Base-by-base conservation (phyloP, 2,329 filamentous ascomycete genomes). In the Colletotrichum echinochloae region DNA sequence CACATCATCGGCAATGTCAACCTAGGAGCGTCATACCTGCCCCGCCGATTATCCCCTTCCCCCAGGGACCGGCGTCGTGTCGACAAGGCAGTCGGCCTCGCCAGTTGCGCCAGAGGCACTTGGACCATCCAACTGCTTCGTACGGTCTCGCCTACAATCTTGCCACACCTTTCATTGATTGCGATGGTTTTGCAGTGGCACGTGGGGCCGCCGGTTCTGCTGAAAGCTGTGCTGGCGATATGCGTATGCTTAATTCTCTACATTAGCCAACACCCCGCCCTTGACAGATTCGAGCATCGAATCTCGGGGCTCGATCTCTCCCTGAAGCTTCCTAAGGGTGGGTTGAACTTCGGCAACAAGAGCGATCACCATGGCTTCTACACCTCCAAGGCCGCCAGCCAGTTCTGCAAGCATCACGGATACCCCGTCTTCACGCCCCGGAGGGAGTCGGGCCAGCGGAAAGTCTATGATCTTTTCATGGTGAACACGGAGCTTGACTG, bases 401-500 rank as follows among this genome's bases (percentile, higher is more conserved):
- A 75, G 1, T 76, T 80, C 39, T 81, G 80, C 71, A 72, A 73
- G 7, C 74, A 78, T 18, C 79, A 81, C 44, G 79, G 78, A 39
- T 81, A 79, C 66, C 65, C 73, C 5, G 73, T 77, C 66, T 80
- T 79, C 46, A 60, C 69, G 20, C 77, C 79, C 2, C 56, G 49
- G 44, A 65, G 75, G 30, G 52, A 60, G 7, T 67, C 73, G 7
- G 75, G 75, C 46, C 59, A 75, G 54, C 83, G 87, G 49, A 88
- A 87, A 75, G 80, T 90, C 33, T 90, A 89, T 76, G 90, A 92
- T 76, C 81, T 92, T 1, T 83, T 90, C 75, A 86, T 91, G 83
- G 79, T 91, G 73, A 90, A 89, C 73, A 86, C 83, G 5, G 90
- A 91, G 79, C 82, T 91, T 16, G 89, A 91, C 79, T 90, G 88